Conservation (phyloP, 1,284 basidiomycete species). For the Ceraceosorus bombacis region DNA sequence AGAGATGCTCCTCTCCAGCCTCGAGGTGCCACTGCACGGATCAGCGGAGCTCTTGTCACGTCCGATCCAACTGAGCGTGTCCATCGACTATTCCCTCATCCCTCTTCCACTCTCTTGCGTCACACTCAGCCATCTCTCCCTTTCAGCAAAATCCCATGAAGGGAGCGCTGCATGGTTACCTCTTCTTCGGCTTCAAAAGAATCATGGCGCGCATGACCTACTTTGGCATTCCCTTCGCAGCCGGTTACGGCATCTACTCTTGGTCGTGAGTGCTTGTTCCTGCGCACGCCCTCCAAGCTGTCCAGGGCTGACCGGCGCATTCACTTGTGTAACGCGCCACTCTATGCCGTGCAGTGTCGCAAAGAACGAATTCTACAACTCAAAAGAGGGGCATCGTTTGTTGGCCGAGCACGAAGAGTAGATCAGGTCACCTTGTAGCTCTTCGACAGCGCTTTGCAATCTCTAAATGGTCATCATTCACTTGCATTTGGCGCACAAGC, state of each 20-base stretch:
- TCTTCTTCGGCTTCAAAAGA: slow-evolving; percentile 47
- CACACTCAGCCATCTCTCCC: slow-evolving; percentile 33
- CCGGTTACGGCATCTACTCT: slow-evolving; percentile 15
- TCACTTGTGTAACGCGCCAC: neutral
- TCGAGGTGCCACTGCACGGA: too few species aligned
- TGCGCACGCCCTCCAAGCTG: neutral
- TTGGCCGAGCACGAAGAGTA: slow-evolving; percentile 31
- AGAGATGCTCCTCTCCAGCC: too few species aligned
- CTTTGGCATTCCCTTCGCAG: slow-evolving; percentile 42
- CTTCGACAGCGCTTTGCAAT: too few species aligned
- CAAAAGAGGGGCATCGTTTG: slow-evolving; percentile 43
- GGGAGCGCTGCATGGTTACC: slow-evolving; percentile 40
- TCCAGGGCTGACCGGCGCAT: neutral
- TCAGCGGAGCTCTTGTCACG: too few species aligned
- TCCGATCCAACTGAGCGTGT: too few species aligned
- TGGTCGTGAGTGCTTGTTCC: neutral
- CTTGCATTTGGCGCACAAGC: too few species aligned
- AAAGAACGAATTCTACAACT: slow-evolving; percentile 45
- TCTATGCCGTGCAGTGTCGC: slow-evolving; percentile 36
- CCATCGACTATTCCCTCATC: too few species aligned
- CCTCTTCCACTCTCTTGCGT: neutral
- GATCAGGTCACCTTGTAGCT: neutral
- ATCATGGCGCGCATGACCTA: slow-evolving; percentile 44
- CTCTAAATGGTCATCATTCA: too few species aligned
- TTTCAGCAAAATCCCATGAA: slow-evolving; percentile 44